phyloP scores from a whole-genome alignment of 208 protist genomes.

The Leishmania lainsoni region DNA sequence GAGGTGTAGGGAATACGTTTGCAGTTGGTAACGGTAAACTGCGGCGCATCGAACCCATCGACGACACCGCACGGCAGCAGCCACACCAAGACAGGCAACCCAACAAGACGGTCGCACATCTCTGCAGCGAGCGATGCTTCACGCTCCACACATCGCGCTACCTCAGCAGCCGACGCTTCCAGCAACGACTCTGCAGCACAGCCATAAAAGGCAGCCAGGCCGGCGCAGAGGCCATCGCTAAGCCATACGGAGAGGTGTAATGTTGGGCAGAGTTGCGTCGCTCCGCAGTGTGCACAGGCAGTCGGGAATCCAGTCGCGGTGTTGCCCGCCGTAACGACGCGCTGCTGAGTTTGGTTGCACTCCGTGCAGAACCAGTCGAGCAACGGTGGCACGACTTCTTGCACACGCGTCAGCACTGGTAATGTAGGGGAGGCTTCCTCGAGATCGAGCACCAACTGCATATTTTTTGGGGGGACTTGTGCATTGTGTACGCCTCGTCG shows the following conservation, averaged over 20 bases:
- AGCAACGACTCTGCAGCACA: conserved; percentile 44
- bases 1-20: conserved; percentile 41
- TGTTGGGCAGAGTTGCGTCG: conserved; percentile 13
- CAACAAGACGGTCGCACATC: conserved; percentile 31
- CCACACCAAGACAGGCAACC: conserved; percentile 56
- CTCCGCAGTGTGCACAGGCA: conserved; percentile 34
- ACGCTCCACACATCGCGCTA: conserved; percentile 14
- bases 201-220: conserved; percentile 29
- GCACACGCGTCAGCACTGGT: conserved; percentile 28
- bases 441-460: conserved; percentile 24
- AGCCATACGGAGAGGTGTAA: conserved; percentile 36
- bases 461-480: not conserved
- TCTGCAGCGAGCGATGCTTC: not conserved
- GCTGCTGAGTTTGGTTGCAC: not conserved
- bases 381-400: conserved; percentile 11
- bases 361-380: conserved; percentile 15
- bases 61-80: conserved; percentile 20
- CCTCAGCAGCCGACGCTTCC: conserved; percentile 10
- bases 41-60: not conserved
- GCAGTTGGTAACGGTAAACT: conserved; percentile 39
- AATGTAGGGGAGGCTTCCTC: conserved; percentile 27
- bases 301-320: conserved; percentile 9
- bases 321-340: not conserved
- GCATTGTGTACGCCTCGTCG: not conserved
- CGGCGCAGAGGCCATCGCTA: conserved; percentile 42